phyloP scores from a whole-genome alignment of 148 eudicot genomes.

The Rhododendron simsii region DNA sequence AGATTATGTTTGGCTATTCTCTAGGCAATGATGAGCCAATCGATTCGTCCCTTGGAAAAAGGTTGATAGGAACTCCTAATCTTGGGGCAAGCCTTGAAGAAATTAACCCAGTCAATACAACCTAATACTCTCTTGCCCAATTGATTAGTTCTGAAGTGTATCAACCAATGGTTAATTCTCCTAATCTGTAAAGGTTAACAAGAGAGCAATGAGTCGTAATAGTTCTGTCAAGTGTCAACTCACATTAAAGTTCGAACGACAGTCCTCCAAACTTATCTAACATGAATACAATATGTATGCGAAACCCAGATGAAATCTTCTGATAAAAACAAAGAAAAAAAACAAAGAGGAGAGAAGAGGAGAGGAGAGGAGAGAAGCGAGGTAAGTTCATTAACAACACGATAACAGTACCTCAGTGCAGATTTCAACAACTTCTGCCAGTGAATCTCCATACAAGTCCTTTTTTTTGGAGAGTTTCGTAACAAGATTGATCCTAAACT shows the following conservation, averaged over 20 bases:
- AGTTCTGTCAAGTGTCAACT: not conserved
- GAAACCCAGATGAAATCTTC: not conserved
- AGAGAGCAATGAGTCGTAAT: not conserved
- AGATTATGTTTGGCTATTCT: not conserved
- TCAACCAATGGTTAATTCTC: not conserved
- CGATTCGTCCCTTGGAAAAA: not conserved
- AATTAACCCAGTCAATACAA: not conserved
- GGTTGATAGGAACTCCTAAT: not conserved
- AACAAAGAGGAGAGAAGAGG: not conserved
- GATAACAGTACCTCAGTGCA: conserved; percentile 62
- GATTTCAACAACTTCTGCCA: conserved; percentile 61
- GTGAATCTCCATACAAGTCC: conserved; percentile 62
- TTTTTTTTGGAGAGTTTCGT: conserved; percentile 62
- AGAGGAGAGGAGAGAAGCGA: not conserved
- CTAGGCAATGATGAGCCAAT: not conserved
- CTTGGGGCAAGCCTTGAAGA: not conserved
- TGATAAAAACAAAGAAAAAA: not conserved
- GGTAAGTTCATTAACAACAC: not conserved
- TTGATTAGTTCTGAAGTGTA: not conserved
- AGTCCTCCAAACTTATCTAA: not conserved
- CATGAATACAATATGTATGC: not conserved
- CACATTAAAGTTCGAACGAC: not conserved
- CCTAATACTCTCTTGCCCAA: not conserved
- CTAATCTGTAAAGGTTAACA: not conserved
- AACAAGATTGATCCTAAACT: conserved; percentile 51